Base-by-base conservation (phyloP, 345 rosid genomes). In the Mercurialis annua region DNA sequence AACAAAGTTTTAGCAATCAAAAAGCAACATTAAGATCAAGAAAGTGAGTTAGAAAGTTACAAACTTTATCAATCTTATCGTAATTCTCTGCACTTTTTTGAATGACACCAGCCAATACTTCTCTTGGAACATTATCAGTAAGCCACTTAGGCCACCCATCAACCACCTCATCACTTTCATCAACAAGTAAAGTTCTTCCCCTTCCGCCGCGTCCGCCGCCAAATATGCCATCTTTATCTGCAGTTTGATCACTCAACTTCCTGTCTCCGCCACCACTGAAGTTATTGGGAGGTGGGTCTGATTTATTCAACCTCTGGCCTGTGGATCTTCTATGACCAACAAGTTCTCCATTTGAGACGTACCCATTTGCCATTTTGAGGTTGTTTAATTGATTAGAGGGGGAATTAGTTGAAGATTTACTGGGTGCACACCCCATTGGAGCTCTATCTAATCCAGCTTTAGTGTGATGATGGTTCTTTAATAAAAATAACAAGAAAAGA, bases 81-180 rank as follows among this genome's bases (percentile, higher is more conserved):
- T 83, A 87, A 26, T 80, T 79, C 20, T 83, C 93, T 0, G 87
- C 88, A 64, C 93, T 79, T 33, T 76, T 87, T 0, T 85, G 88
- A 67, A 79, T 82, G 76, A 87, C 73, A 44, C 85, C 81, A 52
- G 78, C 78, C 70, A 83, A 77, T 71, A 65, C 84, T 62, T 76
- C 74, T 66, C 16, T 76, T 5, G 88, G 84, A 71, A 85, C 72
- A 73, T 87, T 85, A 69, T 76, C 85, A 55, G 64, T 49, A 5
- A 87, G 84, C 90, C 90, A 85, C 64, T 80, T 83, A 3, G 93
- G 93, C 90, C 93, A 83, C 6, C 90, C 93, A 70, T 76, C 70
- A 16, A 76, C 78, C 6, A 68, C 23, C 65, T 79, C 11, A 40
- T 8, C 83, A 52, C 50, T 79, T 6, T 50, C 77, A 29, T 43